Percentiles rank a stretch among this genome's conserved stretches.
These are phyloP conservation scores for Jaltomata sinuosa DNA, from an alignment of 257 asterid genomes.

Conservation along the genomic window DNA sequence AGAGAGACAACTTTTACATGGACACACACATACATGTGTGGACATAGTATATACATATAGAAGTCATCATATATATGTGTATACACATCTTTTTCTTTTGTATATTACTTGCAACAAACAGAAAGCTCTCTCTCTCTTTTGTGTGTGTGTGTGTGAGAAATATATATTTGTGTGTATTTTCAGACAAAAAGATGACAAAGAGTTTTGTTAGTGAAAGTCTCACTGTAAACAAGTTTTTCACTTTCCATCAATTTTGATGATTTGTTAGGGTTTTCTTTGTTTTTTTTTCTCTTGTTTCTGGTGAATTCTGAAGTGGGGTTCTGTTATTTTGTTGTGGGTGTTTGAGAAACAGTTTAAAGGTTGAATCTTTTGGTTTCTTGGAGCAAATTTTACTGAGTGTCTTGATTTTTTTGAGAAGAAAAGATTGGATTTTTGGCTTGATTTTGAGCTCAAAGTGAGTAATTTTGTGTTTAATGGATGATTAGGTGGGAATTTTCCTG, in stretches of 20 bases:
- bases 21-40: background rate
- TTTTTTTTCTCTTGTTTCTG: background rate
- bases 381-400: background rate
- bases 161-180: slow-evolving; percentile 8
- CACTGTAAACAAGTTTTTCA: background rate
- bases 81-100: background rate
- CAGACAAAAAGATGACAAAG: slow-evolving; percentile 34
- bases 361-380: slow-evolving; percentile 3
- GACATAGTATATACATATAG: background rate
- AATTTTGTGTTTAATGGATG: slow-evolving; percentile 6
- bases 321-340: background rate
- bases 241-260: background rate
- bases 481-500: background rate
- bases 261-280: background rate
- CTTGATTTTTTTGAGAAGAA: background rate
- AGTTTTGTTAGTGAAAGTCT: slow-evolving; percentile 13
- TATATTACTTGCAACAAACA: background rate
- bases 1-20: background rate
- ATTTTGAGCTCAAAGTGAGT: background rate
- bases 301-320: background rate
- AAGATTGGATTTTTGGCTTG: background rate
- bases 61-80: background rate
- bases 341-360: background rate
- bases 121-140: background rate
- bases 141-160: background rate